Evolutionary conservation across 2,329 filamentous ascomycete genomes (phyloP).

Genomic region (Huntiella savannae): DNA sequence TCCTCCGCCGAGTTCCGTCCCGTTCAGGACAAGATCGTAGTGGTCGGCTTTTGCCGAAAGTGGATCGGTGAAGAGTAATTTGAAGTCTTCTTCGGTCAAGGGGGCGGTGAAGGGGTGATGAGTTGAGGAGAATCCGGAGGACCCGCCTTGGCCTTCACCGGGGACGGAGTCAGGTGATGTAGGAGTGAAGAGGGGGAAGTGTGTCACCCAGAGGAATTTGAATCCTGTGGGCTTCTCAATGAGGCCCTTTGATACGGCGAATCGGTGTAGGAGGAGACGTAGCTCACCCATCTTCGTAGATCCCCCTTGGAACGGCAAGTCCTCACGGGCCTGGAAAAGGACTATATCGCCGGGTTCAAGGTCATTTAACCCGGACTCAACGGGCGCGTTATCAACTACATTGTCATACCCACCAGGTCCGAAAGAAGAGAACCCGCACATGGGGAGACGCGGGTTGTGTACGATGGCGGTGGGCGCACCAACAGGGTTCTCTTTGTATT

Average conservation of each 20-base stretch:
- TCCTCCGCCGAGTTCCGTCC: conserved; percentile 82
- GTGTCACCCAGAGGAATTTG: conserved; percentile 65
- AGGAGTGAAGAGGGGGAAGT: conserved; percentile 85
- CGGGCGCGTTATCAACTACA: conserved; percentile 17
- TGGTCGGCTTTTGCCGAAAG: conserved; percentile 62
- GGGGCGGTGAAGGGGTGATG: conserved; percentile 96
- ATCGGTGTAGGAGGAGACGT: conserved; percentile 48
- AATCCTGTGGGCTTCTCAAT: conserved; percentile 31
- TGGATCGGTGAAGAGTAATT: conserved; percentile 53
- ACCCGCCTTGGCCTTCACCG: conserved; percentile 73
- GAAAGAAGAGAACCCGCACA: conserved; percentile 58
- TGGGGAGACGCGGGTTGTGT: conserved; percentile 52
- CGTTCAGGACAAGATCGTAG: conserved; percentile 92
- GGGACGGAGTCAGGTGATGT: conserved; percentile 33
- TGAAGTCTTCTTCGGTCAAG: conserved; percentile 49
- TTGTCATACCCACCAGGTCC: conserved; percentile 25
- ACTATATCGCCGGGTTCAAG: conserved; percentile 59
- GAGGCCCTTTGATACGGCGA: conserved; percentile 43
- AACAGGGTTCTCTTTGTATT: conserved; percentile 48
- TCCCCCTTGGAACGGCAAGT: conserved; percentile 47
- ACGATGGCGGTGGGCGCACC: conserved; percentile 69
- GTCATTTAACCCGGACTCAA: conserved; percentile 14
- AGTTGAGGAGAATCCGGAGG: conserved; percentile 63
- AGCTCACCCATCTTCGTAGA: conserved; percentile 56
- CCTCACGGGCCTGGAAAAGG: conserved; percentile 58